phyloP scores from a whole-genome alignment of 2,329 filamentous ascomycete species.

The Hypoxylon rubiginosum region DNA sequence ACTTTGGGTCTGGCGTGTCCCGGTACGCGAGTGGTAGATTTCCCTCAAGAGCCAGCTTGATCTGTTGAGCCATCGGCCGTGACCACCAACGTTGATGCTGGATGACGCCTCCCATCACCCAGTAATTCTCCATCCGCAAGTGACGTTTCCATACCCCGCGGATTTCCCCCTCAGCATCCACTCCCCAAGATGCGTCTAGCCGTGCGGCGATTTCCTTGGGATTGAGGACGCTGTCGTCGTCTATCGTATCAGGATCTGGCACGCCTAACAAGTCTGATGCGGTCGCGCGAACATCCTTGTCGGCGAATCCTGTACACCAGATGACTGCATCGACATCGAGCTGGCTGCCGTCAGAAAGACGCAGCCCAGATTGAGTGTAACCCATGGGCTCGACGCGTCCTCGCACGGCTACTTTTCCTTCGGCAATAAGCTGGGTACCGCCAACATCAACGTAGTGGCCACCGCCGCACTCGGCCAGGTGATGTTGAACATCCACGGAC shows the following conservation, averaged over 20 bases:
- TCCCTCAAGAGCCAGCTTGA: slow-evolving; percentile 23
- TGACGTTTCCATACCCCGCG: slow-evolving; percentile 23
- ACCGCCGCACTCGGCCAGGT: slow-evolving; percentile 10
- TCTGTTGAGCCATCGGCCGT: slow-evolving; percentile 23
- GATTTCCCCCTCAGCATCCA: slow-evolving; percentile 13
- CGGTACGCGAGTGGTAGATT: slow-evolving; percentile 18
- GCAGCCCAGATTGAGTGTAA: slow-evolving; percentile 49
- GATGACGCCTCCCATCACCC: slow-evolving; percentile 22
- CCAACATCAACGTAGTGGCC: slow-evolving; percentile 57
- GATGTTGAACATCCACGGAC: slow-evolving; percentile 14
- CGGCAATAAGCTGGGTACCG: slow-evolving; percentile 50
- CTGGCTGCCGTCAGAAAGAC: slow-evolving; percentile 49
- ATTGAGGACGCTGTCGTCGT: neutral
- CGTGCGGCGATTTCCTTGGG: slow-evolving; percentile 15
- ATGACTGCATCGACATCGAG: slow-evolving; percentile 53
- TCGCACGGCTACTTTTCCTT: slow-evolving; percentile 49
- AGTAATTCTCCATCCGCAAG: slow-evolving; percentile 25
- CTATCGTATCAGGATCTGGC: neutral
- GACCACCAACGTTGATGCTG: slow-evolving; percentile 28
- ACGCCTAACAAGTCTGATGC: slow-evolving; percentile 42
- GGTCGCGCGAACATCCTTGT: slow-evolving; percentile 36
- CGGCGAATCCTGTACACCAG: slow-evolving; percentile 55
- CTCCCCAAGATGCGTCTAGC: slow-evolving; percentile 15
- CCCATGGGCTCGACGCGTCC: slow-evolving; percentile 47
- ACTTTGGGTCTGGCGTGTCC: slow-evolving; percentile 34